Percentiles rank a stretch among this genome's conserved stretches.
These are phyloP conservation scores for Ceratocystis harringtonii DNA, from an alignment of 2,329 filamentous ascomycete species.

Conservation along the genomic window DNA sequence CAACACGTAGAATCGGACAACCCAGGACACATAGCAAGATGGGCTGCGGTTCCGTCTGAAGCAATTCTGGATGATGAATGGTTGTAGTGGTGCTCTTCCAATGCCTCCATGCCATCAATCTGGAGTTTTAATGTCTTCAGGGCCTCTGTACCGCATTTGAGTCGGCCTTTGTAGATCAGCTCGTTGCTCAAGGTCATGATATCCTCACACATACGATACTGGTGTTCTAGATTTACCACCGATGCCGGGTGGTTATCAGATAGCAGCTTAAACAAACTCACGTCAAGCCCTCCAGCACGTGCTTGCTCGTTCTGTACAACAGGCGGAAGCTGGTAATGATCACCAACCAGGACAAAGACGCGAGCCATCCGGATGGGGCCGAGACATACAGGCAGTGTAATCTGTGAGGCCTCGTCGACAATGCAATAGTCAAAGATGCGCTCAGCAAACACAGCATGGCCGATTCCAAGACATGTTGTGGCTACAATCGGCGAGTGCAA, in stretches of 20 bases:
- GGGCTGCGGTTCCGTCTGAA: background rate
- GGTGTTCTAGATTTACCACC: slow-evolving; percentile 83
- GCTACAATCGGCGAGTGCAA: slow-evolving; percentile 79
- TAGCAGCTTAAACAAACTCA: slow-evolving; percentile 85
- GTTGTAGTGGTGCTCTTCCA: slow-evolving; percentile 44
- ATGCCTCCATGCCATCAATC: slow-evolving; percentile 49
- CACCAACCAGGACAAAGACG: slow-evolving; percentile 88
- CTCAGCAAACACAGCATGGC: slow-evolving; percentile 74
- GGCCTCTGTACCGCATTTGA: slow-evolving; percentile 73
- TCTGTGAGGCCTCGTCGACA: slow-evolving; percentile 94
- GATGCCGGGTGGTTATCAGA: slow-evolving; percentile 77
- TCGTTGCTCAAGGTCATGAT: slow-evolving; percentile 89
- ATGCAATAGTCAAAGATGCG: slow-evolving; percentile 96
- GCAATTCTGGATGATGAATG: too few species aligned
- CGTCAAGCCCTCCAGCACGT: slow-evolving; percentile 68
- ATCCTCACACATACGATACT: slow-evolving; percentile 97
- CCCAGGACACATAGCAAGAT: slow-evolving; percentile 21
- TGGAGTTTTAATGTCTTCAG: slow-evolving; percentile 55
- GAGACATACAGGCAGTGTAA: slow-evolving; percentile 85
- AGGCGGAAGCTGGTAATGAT: slow-evolving; percentile 90
- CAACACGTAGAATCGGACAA: slow-evolving; percentile 45
- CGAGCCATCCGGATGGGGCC: slow-evolving; percentile 86
- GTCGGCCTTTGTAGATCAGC: slow-evolving; percentile 77
- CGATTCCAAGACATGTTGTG: slow-evolving; percentile 86
- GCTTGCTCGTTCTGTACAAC: slow-evolving; percentile 88